phyloP scores from a whole-genome alignment of 2,329 filamentous ascomycete species.

The Tolypocladium endophyticum region DNA sequence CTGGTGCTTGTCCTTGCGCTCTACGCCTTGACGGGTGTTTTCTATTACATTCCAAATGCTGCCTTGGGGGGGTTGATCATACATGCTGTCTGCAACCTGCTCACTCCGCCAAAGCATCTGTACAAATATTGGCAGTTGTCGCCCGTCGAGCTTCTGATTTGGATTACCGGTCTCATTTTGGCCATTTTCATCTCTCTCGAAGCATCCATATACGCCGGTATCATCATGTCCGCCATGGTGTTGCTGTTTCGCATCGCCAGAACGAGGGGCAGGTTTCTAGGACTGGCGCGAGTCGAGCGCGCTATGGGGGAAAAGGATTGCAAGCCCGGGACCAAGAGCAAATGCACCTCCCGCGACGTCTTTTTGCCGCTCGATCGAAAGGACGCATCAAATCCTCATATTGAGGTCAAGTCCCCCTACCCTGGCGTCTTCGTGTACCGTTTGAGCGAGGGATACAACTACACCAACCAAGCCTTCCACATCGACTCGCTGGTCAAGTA shows the following conservation, averaged over 20 bases:
- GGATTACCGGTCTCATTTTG: slow-evolving; percentile 60
- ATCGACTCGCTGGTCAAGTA: slow-evolving; percentile 28
- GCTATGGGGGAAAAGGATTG: slow-evolving; percentile 1
- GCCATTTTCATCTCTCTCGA: slow-evolving; percentile 39
- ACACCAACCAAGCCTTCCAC: slow-evolving; percentile 38
- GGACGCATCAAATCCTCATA: slow-evolving; percentile 33
- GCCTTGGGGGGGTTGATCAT: slow-evolving; percentile 69
- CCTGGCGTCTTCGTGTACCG: slow-evolving; percentile 43
- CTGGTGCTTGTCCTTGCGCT: slow-evolving; percentile 66
- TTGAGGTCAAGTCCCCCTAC: slow-evolving; percentile 30
- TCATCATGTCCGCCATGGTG: slow-evolving; percentile 29
- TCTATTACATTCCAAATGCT: slow-evolving; percentile 70
- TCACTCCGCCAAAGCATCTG: slow-evolving; percentile 62
- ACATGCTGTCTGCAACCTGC: slow-evolving; percentile 68
- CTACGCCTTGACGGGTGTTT: slow-evolving; percentile 66
- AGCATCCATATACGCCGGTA: slow-evolving; percentile 38
- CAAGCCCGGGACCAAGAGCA: neutral
- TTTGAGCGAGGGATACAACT: slow-evolving; percentile 41
- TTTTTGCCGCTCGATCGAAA: slow-evolving; percentile 30
- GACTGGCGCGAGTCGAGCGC: slow-evolving; percentile 18
- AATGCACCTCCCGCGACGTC: slow-evolving; percentile 14
- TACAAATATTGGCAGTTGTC: slow-evolving; percentile 72
- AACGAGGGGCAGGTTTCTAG: slow-evolving; percentile 36
- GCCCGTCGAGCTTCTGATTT: slow-evolving; percentile 64
- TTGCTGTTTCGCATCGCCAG: slow-evolving; percentile 35